phyloP scores from a whole-genome alignment of 768 basidiomycete genomes.

The Mycena galericulata region DNA sequence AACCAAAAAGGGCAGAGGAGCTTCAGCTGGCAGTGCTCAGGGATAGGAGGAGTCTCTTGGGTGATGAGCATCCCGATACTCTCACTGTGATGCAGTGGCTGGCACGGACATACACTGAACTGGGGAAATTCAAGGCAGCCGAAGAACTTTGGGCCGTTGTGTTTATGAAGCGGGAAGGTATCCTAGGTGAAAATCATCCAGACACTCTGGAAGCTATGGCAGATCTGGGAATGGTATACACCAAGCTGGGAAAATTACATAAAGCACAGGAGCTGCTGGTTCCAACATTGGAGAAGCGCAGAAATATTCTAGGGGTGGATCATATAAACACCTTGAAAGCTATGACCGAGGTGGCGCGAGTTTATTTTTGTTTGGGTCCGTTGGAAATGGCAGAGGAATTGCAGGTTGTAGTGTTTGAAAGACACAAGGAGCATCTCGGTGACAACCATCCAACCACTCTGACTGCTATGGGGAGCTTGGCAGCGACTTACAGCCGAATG shows the following conservation, averaged over 20 bases:
- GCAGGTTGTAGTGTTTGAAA: neutral
- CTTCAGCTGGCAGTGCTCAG: neutral
- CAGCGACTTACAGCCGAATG: neutral
- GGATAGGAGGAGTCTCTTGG: too few relatives aligned
- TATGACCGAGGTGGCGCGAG: neutral
- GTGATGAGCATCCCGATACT: neutral
- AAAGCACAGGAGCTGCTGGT: neutral
- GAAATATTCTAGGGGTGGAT: neutral
- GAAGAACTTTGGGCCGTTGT: neutral
- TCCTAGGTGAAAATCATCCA: conserved; percentile 9
- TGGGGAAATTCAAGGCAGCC: conserved; percentile 5
- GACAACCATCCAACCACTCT: neutral
- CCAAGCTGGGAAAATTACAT: neutral
- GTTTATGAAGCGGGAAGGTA: neutral
- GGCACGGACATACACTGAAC: conserved; percentile 5
- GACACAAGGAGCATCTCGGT: neutral
- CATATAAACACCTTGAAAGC: neutral
- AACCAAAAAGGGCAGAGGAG: neutral
- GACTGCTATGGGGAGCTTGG: neutral
- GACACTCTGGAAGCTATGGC: conserved; percentile 9
- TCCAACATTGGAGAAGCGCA: neutral
- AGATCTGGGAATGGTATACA: neutral
- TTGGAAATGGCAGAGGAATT: neutral
- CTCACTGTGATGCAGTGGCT: neutral
- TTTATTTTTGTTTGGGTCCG: neutral